Conservation (phyloP, 2,329 filamentous ascomycete species). For the Sporothrix brasiliensis region DNA sequence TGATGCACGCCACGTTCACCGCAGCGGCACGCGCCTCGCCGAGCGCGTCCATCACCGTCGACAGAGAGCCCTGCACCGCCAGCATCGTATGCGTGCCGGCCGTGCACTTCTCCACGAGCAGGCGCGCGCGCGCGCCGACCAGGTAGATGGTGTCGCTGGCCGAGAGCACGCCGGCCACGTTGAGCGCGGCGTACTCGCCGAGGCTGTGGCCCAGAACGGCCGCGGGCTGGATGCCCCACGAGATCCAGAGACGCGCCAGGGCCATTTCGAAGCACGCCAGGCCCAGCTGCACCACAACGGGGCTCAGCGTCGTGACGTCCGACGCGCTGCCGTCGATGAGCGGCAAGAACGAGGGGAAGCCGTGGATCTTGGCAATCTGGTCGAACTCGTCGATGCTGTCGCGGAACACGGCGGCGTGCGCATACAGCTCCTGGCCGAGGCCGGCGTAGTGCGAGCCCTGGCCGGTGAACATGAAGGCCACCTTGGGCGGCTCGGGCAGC, state of each 20-base stretch:
- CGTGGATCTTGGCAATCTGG: slow-evolving; percentile 53
- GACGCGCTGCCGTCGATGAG: slow-evolving; percentile 52
- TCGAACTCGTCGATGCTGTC: slow-evolving; percentile 61
- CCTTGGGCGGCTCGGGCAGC: slow-evolving; percentile 49
- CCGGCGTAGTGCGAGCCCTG: slow-evolving; percentile 60
- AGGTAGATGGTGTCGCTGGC: slow-evolving; percentile 72
- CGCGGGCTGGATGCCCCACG: slow-evolving; percentile 58
- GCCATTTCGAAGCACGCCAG: slow-evolving; percentile 62
- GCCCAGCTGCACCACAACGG: slow-evolving; percentile 57
- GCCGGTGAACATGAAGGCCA: slow-evolving; percentile 59
- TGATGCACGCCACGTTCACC: slow-evolving; percentile 69
- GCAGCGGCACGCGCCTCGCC: slow-evolving; percentile 46
- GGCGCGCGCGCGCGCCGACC: slow-evolving; percentile 67
- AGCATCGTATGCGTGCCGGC: slow-evolving; percentile 66
- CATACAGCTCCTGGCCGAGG: slow-evolving; percentile 56
- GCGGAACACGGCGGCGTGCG: slow-evolving; percentile 53
- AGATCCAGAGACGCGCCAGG: slow-evolving; percentile 58
- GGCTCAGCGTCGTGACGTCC: slow-evolving; percentile 52
- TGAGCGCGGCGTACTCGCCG: slow-evolving; percentile 73
- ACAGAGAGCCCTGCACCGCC: slow-evolving; percentile 52
- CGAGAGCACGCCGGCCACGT: slow-evolving; percentile 70
- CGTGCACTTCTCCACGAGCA: slow-evolving; percentile 67
- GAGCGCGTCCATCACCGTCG: slow-evolving; percentile 58
- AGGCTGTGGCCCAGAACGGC: slow-evolving; percentile 65
- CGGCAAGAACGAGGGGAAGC: slow-evolving; percentile 60